Conservation (phyloP, 2,329 filamentous ascomycete species). For the Colletotrichum chrysophilum region DNA sequence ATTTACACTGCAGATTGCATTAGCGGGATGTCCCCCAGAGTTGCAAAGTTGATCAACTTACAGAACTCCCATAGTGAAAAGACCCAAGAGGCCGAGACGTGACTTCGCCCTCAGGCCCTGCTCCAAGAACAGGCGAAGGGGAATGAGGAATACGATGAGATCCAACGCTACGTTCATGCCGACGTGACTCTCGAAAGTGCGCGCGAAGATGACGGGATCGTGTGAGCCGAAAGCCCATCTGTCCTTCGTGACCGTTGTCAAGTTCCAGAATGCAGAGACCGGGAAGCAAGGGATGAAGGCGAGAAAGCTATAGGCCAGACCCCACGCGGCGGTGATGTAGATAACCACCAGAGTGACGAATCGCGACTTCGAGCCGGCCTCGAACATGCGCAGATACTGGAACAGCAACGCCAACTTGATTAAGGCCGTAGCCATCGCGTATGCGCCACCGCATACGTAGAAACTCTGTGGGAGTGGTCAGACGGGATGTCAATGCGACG, state of each 20-base stretch:
- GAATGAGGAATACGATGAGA: conserved; percentile 34
- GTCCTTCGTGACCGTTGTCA: neutral
- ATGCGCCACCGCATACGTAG: conserved; percentile 23
- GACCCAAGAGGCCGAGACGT: conserved; percentile 31
- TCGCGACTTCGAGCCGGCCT: conserved; percentile 9
- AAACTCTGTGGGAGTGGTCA: neutral
- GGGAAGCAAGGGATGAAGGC: conserved; percentile 38
- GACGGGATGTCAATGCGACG: neutral
- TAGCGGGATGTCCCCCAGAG: fast-evolving
- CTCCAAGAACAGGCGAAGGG: conserved; percentile 32
- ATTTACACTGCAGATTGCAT: conserved; percentile 19
- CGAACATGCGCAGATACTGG: conserved; percentile 24
- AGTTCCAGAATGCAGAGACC: conserved; percentile 34
- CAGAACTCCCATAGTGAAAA: conserved; percentile 35
- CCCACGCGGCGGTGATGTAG: conserved; percentile 33
- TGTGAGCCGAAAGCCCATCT: conserved; percentile 36
- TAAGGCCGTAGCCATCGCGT: conserved; percentile 22
- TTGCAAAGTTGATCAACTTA: conserved; percentile 22
- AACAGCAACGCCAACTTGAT: conserved; percentile 26
- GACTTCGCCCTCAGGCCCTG: conserved; percentile 30
- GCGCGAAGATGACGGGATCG: conserved; percentile 26
- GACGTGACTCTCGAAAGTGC: conserved; percentile 32
- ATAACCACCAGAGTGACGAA: conserved; percentile 26
- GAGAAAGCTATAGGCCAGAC: conserved; percentile 31
- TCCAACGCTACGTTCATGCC: conserved; percentile 35